Evolutionary conservation across 1,284 basidiomycete species (phyloP), one percentile per base, ranked within the genome.

Genomic region (Ceratobasidium theobromae): DNA sequence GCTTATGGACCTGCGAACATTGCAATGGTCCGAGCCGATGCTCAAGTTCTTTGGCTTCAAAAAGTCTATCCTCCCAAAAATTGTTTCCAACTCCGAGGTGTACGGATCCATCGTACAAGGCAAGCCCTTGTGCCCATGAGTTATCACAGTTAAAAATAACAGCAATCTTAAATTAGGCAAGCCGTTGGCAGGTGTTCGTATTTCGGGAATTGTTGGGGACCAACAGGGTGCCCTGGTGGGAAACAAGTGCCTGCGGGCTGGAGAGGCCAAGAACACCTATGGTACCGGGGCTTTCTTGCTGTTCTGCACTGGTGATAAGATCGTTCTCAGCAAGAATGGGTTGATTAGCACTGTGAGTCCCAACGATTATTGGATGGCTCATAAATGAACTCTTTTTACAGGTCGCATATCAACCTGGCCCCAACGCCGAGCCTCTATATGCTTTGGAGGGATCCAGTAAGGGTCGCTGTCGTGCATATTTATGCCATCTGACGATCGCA

Each of bases 221-320:
- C 96, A 99, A 79, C 96, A 98, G 77, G 95, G 91, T 16, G 96
- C 96, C 9, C 80, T 99, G 23, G 87, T 98, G 54, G 96, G 97
- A 0, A 98, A 99, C 81, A 98, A 98, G 76, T 98, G 95, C 73
- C 76, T 98, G 64, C 79, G 76, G 53, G 79, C 83, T 69, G 94
- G 94, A 25, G 89, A 95, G 74, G 93, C 93, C 1, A 97, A 97
- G 78, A 95, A 93, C 76, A 97, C 94, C 1, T 97, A 95, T 72
- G 95, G 95, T 21, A 99, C 96, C 0, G 96, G 96, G 45, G 93
- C 93, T 27, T 99, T 99, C 81, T 80, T 98, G 69, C 81, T 99
- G 28, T 98, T 98, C 83, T 89, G 89, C 77, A 98, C 96, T 0
- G 97, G 96, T 1, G 81, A 80, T 18, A 89, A 96, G 53, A 87